phyloP scores from a whole-genome alignment of 306 rosid genomes.

The Oxytropis ochrocephala region DNA sequence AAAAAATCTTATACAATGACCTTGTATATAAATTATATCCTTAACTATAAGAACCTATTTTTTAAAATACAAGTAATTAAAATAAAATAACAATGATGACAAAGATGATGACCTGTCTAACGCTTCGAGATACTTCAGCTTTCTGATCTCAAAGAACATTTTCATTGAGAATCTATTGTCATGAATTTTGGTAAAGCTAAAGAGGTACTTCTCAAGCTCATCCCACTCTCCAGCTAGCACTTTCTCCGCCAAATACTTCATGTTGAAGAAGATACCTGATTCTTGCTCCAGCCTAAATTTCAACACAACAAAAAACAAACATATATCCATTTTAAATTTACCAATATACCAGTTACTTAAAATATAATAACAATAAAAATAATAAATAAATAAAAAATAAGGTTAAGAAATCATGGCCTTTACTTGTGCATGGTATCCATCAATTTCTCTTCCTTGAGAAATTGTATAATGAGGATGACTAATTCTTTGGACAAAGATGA shows the following conservation, averaged over 20 bases:
- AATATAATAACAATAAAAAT: neutral
- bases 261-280: conserved; percentile 62
- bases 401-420: neutral
- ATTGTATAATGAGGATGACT: conserved; percentile 71
- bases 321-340: no score
- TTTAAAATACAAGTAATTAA: neutral
- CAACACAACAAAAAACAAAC: no score
- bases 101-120: conserved; percentile 48
- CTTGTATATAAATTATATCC: no score
- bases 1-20: no score
- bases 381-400: neutral
- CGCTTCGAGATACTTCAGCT: conserved; percentile 85
- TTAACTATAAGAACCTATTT: neutral
- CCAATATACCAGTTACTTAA: no score
- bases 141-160: conserved; percentile 64
- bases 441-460: conserved; percentile 64
- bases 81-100: neutral
- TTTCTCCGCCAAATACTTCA: conserved; percentile 71
- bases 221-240: conserved; percentile 72
- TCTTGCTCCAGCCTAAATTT: conserved; percentile 61
- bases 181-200: conserved; percentile 57
- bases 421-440: conserved; percentile 63
- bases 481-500: conserved; percentile 60
- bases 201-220: conserved; percentile 60
- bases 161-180: conserved; percentile 70